Evolutionary conservation across 108 stramenopile species (phyloP).

Genomic region (Conticribra guillardii): DNA sequence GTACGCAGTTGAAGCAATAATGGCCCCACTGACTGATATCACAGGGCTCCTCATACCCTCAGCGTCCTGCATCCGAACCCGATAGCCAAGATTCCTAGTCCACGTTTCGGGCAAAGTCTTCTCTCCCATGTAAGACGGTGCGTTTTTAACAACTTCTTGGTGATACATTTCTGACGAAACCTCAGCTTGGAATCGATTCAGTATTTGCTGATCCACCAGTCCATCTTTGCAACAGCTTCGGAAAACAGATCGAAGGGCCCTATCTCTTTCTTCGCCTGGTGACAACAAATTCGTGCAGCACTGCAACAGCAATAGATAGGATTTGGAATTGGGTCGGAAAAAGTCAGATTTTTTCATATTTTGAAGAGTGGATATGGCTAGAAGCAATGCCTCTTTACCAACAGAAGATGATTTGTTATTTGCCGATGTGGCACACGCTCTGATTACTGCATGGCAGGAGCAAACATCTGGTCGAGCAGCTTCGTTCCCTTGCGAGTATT

Average conservation of each 20-base stretch:
- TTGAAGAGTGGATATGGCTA: constrained; percentile 56
- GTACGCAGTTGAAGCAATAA: constrained; percentile 61
- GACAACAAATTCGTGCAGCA: constrained; percentile 60
- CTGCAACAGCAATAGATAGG: constrained; percentile 67
- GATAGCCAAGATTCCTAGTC: constrained; percentile 72
- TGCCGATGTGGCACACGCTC: constrained; percentile 50
- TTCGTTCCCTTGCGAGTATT: constrained; percentile 45
- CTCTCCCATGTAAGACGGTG: constrained; percentile 52
- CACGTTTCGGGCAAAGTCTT: constrained; percentile 69
- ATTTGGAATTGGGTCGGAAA: constrained; percentile 59
- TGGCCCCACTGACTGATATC: constrained; percentile 68
- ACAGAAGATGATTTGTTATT: constrained; percentile 14
- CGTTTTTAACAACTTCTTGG: constrained; percentile 55
- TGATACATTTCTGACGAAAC: constrained; percentile 64
- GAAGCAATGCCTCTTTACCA: constrained; percentile 25
- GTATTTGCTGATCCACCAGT: constrained; percentile 61
- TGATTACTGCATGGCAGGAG: constrained; percentile 65
- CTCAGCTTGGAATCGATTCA: constrained; percentile 54
- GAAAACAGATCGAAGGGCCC: constrained; percentile 67
- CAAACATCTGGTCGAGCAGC: constrained; percentile 36
- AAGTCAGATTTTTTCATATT: constrained; percentile 48
- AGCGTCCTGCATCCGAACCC: constrained; percentile 46
- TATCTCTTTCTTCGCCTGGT: constrained; percentile 49
- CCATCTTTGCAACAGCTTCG: constrained; percentile 74
- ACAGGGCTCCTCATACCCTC: constrained; percentile 54